Evolutionary conservation across 768 basidiomycete genomes (phyloP).

Genomic region (Rhizopogon salebrosus): DNA sequence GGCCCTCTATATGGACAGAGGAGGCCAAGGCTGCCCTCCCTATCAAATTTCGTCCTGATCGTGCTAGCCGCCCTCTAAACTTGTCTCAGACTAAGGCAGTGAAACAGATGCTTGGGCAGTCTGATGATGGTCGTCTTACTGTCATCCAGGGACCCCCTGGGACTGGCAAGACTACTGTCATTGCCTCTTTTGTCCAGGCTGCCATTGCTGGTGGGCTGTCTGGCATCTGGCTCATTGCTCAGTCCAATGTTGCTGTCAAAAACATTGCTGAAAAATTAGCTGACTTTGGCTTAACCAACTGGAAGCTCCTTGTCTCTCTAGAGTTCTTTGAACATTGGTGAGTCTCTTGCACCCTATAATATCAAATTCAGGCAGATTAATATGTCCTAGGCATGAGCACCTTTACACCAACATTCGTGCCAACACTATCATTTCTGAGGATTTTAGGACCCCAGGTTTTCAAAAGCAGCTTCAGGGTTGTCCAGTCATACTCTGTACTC

Average conservation of each 20-base stretch:
- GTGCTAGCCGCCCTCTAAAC: constrained; percentile 30
- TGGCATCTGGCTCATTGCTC: constrained; percentile 78
- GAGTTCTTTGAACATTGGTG: constrained; percentile 68
- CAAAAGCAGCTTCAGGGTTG: constrained; percentile 32
- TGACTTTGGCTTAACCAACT: constrained; percentile 46
- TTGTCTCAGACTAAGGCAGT: constrained; percentile 34
- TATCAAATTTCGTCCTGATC: constrained; percentile 11
- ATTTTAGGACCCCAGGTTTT: constrained; percentile 21
- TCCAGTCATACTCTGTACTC: constrained; percentile 68
- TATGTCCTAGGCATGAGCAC: constrained; percentile 70
- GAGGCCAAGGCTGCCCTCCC: constrained; percentile 13
- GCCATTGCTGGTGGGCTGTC: constrained; percentile 33
- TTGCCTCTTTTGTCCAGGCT: constrained; percentile 53
- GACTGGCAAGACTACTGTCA: constrained; percentile 72
- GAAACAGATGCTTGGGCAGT: constrained; percentile 31
- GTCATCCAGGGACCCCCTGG: constrained; percentile 51
- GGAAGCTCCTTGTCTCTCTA: constrained; percentile 66
- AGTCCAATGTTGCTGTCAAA: constrained; percentile 85
- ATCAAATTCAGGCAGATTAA: constrained; percentile 4
- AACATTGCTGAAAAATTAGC: constrained; percentile 81
- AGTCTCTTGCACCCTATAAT: constrained; percentile 17
- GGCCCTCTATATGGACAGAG: constrained; percentile 32
- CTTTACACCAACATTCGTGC: constrained; percentile 46
- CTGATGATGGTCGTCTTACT: constrained; percentile 31
- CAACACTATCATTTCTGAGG: constrained; percentile 49